These are phyloP conservation scores for Trichoderma sp. DNA, from an alignment of 2,329 filamentous ascomycete genomes.

Conservation along the genomic window DNA sequence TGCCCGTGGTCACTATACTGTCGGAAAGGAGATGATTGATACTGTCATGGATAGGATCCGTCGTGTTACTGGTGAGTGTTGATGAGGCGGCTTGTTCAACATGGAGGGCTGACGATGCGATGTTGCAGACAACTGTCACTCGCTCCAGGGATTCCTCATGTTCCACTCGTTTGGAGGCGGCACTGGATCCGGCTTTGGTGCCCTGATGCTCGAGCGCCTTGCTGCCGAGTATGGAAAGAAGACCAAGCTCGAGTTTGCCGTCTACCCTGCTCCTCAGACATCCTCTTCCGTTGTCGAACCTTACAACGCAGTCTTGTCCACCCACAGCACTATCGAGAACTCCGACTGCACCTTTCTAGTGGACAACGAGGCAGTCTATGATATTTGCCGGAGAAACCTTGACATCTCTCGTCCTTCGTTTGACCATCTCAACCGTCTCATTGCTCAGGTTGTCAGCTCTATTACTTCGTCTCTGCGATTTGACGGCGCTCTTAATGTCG, in stretches of 20 bases:
- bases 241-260: constrained; percentile 72
- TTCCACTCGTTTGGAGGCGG: constrained; percentile 75
- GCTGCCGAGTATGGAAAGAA: constrained; percentile 75
- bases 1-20: constrained; percentile 72
- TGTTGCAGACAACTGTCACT: constrained; percentile 65
- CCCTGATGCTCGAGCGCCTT: constrained; percentile 69
- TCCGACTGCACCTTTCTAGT: constrained; percentile 77
- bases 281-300: constrained; percentile 71
- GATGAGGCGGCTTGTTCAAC: not conserved
- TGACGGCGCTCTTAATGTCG: constrained; percentile 70
- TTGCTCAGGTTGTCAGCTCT: constrained; percentile 72
- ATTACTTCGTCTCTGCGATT: constrained; percentile 72
- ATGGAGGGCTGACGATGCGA: constrained; percentile 11
- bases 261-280: constrained; percentile 68
- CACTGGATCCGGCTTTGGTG: constrained; percentile 70
- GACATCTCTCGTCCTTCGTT: constrained; percentile 68
- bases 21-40: constrained; percentile 74
- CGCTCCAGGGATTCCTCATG: constrained; percentile 70
- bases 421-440: constrained; percentile 70
- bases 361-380: constrained; percentile 73
- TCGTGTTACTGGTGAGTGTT: constrained; percentile 61
- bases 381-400: constrained; percentile 70
- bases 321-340: constrained; percentile 74
- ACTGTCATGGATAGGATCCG: constrained; percentile 67
- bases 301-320: constrained; percentile 71